These are phyloP conservation scores for Gossypium armourianum DNA, from an alignment of 441 rosid genomes.

Conservation along the genomic window DNA sequence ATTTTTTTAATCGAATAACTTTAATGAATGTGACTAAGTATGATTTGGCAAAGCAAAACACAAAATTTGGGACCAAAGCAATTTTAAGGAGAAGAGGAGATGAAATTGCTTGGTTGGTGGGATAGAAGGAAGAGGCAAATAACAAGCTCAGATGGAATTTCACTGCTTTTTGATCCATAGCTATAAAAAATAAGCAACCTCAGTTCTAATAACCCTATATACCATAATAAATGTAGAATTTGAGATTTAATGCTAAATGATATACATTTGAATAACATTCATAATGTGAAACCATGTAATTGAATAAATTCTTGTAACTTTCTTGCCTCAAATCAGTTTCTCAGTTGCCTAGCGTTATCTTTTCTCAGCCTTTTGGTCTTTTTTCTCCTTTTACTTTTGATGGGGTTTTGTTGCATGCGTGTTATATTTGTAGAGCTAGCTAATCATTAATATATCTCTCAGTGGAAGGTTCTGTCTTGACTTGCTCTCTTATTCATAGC, in stretches of 20 bases:
- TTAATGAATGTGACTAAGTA: not conserved
- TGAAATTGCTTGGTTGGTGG: not conserved
- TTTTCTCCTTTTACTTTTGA: not conserved
- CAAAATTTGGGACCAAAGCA: not conserved
- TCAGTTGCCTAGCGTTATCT: not conserved
- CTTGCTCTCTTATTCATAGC: not conserved
- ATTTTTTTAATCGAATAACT: not conserved
- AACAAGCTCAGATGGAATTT: not conserved
- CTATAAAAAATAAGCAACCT: not conserved
- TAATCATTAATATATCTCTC: not conserved
- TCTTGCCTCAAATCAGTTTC: not conserved
- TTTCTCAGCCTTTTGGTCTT: not conserved
- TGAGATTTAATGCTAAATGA: not conserved
- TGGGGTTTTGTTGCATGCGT: not conserved
- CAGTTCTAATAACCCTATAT: not conserved
- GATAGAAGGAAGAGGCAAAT: not conserved
- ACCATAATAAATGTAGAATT: not conserved
- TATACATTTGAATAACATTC: not conserved
- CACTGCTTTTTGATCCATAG: not conserved
- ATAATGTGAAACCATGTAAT: not conserved
- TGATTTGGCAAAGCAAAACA: not conserved
- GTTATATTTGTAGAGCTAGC: not conserved
- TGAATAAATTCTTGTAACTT: not conserved
- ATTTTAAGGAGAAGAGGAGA: not conserved
- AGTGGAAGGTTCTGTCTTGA: conserved; percentile 1